Conservation (phyloP, 495 filamentous ascomycete genomes). For the Halenospora varia region DNA sequence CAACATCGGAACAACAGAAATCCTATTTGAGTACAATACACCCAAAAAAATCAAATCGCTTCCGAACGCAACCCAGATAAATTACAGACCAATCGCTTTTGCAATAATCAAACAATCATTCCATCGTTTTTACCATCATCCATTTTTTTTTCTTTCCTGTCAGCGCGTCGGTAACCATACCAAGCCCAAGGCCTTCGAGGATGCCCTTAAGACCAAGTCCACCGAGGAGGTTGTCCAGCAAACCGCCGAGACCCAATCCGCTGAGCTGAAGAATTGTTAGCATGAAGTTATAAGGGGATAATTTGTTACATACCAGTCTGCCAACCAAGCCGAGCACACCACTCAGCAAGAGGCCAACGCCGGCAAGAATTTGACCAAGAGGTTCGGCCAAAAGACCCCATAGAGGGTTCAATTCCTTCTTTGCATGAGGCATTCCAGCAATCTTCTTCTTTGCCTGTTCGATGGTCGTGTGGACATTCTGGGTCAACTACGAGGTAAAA, state of each 20-base stretch:
- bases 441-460: constrained; percentile 83
- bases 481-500: constrained; percentile 41
- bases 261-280: constrained; percentile 39
- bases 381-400: constrained; percentile 81
- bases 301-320: constrained; percentile 44
- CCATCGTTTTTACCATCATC: no score
- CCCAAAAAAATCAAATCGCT: no score
- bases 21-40: no score
- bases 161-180: constrained; percentile 51
- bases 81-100: no score
- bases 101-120: no score
- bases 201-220: constrained; percentile 78
- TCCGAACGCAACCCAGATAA: no score
- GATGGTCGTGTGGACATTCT: constrained; percentile 63
- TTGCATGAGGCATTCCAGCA: constrained; percentile 85
- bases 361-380: constrained; percentile 88
- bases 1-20: no score
- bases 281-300: background rate
- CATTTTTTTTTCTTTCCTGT: constrained; percentile 39
- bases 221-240: constrained; percentile 75
- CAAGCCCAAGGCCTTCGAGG: constrained; percentile 69
- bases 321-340: constrained; percentile 84
- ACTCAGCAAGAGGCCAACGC: constrained; percentile 76
- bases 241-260: constrained; percentile 77
- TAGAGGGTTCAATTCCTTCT: constrained; percentile 89